These are phyloP conservation scores for Vigna trinervia DNA, from an alignment of 306 rosid species.

Conservation along the genomic window DNA sequence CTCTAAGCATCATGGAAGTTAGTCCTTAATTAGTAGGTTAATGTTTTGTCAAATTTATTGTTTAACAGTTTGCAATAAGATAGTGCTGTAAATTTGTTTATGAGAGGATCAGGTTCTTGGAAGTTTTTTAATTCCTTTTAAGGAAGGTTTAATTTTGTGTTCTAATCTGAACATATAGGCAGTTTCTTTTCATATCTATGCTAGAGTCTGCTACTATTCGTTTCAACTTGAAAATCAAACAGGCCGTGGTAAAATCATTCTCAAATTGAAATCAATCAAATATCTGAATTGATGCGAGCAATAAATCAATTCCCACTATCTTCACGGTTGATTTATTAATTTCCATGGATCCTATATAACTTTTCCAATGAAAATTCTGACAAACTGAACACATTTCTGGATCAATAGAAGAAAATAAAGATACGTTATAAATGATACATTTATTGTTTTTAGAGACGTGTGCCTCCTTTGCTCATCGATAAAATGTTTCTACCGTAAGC, in stretches of 20 bases:
- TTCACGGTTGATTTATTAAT: neutral
- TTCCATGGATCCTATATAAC: too few species aligned
- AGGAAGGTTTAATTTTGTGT: neutral
- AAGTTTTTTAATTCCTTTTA: neutral
- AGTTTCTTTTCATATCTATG: neutral
- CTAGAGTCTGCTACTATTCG: neutral
- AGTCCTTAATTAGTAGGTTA: slow-evolving; percentile 16
- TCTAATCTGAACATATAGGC: neutral
- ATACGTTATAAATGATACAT: too few species aligned
- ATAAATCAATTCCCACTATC: neutral
- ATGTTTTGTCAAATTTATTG: slow-evolving; percentile 42
- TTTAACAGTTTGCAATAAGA: slow-evolving; percentile 38
- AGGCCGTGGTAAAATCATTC: neutral
- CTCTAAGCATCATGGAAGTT: slow-evolving; percentile 44
- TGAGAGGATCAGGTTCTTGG: neutral
- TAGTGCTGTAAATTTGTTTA: slow-evolving; percentile 38
- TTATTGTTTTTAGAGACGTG: too few species aligned
- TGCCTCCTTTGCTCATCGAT: too few species aligned
- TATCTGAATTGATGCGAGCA: neutral
- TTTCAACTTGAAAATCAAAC: neutral
- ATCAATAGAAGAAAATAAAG: too few species aligned
- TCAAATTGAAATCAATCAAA: neutral
- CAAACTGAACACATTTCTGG: too few species aligned
- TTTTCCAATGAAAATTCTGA: too few species aligned
- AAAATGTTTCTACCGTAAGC: too few species aligned